Conservation (phyloP, 805 yeast species). For the Danielozyma ontarioensis region DNA sequence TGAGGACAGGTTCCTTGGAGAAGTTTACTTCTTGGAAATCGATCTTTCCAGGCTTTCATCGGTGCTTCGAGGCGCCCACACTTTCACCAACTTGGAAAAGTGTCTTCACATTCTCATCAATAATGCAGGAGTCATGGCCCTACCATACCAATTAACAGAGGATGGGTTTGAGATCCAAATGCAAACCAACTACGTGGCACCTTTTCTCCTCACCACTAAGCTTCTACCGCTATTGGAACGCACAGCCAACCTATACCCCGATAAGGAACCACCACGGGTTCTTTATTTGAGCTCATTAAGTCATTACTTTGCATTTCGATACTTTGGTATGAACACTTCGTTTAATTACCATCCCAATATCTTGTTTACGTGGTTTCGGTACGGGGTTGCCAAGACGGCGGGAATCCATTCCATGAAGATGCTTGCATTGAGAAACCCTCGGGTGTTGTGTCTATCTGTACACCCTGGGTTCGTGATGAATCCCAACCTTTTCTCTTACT, state of each 20-base stretch:
- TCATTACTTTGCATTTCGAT: slow-evolving; percentile 48
- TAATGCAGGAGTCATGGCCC: slow-evolving; percentile 78
- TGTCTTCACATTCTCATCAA: slow-evolving; percentile 59
- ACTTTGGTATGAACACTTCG: slow-evolving; percentile 42
- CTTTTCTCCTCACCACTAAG: slow-evolving; percentile 61
- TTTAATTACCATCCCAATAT: slow-evolving; percentile 61
- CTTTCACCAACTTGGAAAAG: slow-evolving; percentile 42
- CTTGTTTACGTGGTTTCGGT: slow-evolving; percentile 71
- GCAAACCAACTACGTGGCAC: slow-evolving; percentile 75
- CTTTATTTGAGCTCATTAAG: slow-evolving; percentile 63
- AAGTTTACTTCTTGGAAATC: slow-evolving; percentile 31
- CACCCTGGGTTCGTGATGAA: slow-evolving; percentile 89
- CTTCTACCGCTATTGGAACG: slow-evolving; percentile 50
- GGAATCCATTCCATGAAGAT: slow-evolving; percentile 69
- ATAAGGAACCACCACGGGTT: slow-evolving; percentile 44
- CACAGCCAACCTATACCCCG: slow-evolving; percentile 21
- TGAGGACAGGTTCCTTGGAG: slow-evolving; percentile 30
- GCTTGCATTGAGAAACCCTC: slow-evolving; percentile 62
- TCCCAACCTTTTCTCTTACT: slow-evolving; percentile 67
- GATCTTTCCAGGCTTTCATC: slow-evolving; percentile 30
- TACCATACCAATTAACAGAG: slow-evolving; percentile 59
- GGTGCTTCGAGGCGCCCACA: slow-evolving; percentile 40
- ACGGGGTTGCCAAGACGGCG: slow-evolving; percentile 71
- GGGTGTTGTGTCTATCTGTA: slow-evolving; percentile 57
- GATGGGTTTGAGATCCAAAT: slow-evolving; percentile 76